Conservation (phyloP, 768 basidiomycete species). For the Hirschioporus abietinus region DNA sequence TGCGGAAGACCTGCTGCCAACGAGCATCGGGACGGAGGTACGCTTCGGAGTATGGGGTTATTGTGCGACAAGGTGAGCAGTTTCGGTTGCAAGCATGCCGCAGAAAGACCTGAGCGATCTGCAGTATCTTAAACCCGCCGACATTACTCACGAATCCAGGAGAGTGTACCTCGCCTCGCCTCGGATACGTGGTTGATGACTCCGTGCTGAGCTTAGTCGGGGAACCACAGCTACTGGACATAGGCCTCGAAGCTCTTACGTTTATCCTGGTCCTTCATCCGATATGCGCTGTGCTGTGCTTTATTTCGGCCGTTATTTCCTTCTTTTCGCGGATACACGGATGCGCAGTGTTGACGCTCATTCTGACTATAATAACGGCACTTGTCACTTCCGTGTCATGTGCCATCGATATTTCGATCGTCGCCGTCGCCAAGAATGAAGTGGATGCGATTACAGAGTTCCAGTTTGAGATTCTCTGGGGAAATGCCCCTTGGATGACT, state of each 20-base stretch:
- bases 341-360: constrained; percentile 52
- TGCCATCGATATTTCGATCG: constrained; percentile 57
- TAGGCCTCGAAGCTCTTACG: constrained; percentile 40
- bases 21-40: constrained; percentile 53
- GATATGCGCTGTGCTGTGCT: constrained; percentile 53
- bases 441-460: constrained; percentile 35
- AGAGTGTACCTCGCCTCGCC: constrained; percentile 53
- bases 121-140: constrained; percentile 29
- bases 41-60: constrained; percentile 82
- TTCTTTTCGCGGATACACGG: constrained; percentile 41
- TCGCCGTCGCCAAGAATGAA: constrained; percentile 43
- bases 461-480: constrained; percentile 45
- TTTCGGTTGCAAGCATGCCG: not conserved
- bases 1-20: constrained; percentile 29
- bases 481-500: constrained; percentile 75
- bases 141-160: constrained; percentile 35
- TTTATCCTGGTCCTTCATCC: constrained; percentile 66
- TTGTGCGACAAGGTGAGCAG: constrained; percentile 52
- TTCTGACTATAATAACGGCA: constrained; percentile 51
- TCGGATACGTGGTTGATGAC: constrained; percentile 62
- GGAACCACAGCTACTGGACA: constrained; percentile 36
- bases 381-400: constrained; percentile 51
- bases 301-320: constrained; percentile 45
- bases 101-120: not conserved
- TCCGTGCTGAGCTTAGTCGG: constrained; percentile 40